Conservation (phyloP, 2,329 filamentous ascomycete genomes). For the Zopfia rhizophila region DNA sequence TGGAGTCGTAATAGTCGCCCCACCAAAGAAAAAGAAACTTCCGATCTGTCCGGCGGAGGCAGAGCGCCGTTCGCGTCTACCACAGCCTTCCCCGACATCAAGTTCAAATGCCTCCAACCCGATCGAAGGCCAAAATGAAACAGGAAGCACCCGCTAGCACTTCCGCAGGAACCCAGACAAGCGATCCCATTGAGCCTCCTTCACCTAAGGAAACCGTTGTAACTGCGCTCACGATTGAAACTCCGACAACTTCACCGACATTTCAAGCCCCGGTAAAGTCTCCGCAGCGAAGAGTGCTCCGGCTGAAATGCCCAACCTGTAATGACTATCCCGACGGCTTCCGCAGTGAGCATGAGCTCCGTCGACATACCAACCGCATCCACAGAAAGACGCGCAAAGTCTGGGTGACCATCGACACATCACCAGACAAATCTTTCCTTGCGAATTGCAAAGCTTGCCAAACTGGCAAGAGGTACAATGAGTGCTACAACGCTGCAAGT, state of each 20-base stretch:
- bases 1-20: conserved; percentile 37
- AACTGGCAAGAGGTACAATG: conserved; percentile 81
- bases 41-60: conserved; percentile 26
- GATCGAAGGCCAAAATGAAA: conserved; percentile 49
- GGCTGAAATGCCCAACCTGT: conserved; percentile 70
- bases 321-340: conserved; percentile 81
- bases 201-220: conserved; percentile 43
- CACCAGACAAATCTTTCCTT: conserved; percentile 72
- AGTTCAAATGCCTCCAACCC: conserved; percentile 46
- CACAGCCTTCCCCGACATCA: conserved; percentile 24
- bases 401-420: conserved; percentile 72
- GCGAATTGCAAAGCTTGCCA: conserved; percentile 85
- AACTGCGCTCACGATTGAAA: conserved; percentile 37
- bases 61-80: conserved; percentile 17
- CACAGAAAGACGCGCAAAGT: conserved; percentile 71
- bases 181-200: conserved; percentile 35
- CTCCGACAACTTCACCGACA: conserved; percentile 44
- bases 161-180: conserved; percentile 33
- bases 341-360: conserved; percentile 81
- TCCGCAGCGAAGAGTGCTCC: conserved; percentile 43
- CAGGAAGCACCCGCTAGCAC: conserved; percentile 35
- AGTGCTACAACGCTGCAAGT: conserved; percentile 93
- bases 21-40: conserved; percentile 38
- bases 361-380: conserved; percentile 67
- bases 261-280: conserved; percentile 41